phyloP scores from a whole-genome alignment of 1,139 yeast genomes.

The Geotrichum restrictum region DNA sequence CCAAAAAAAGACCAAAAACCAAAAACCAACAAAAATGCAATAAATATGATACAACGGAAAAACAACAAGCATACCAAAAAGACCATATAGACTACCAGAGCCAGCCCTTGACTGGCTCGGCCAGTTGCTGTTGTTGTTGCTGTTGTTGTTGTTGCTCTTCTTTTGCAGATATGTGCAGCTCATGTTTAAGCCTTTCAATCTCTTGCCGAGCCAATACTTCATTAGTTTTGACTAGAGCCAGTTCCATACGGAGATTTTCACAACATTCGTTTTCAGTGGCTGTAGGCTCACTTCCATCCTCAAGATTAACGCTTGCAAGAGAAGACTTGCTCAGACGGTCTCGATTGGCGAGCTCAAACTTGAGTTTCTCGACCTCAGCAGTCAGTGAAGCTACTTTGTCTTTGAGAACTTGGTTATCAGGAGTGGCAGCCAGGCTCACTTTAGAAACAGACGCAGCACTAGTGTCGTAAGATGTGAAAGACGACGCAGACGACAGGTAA shows the following conservation, averaged over 20 bases:
- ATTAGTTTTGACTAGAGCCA: constrained; percentile 33
- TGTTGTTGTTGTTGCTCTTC: neutral
- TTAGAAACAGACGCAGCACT: constrained; percentile 4
- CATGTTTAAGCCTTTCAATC: constrained; percentile 33
- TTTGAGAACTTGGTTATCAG: constrained; percentile 16
- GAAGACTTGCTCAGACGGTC: constrained; percentile 12
- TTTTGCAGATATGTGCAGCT: constrained; percentile 21
- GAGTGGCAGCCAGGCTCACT: constrained; percentile 2
- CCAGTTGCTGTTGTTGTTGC: no score
- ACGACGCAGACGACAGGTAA: constrained; percentile 18
- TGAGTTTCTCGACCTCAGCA: constrained; percentile 21
- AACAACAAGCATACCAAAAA: neutral
- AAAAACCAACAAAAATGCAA: neutral
- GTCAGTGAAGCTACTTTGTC: constrained; percentile 18
- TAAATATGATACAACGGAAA: neutral
- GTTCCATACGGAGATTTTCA: constrained; percentile 34
- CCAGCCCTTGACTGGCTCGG: constrained; percentile 18
- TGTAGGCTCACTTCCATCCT: constrained; percentile 13
- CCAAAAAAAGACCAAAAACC: no score
- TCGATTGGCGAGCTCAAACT: constrained; percentile 19
- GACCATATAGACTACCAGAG: constrained; percentile 12
- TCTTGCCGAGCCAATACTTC: constrained; percentile 37
- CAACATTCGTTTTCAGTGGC: constrained; percentile 25
- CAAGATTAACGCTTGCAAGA: constrained; percentile 3
- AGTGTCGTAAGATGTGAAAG: constrained; percentile 20